Evolutionary conservation across 306 rosid species (phyloP).

Genomic region (Lithocarpus polystachyus): DNA sequence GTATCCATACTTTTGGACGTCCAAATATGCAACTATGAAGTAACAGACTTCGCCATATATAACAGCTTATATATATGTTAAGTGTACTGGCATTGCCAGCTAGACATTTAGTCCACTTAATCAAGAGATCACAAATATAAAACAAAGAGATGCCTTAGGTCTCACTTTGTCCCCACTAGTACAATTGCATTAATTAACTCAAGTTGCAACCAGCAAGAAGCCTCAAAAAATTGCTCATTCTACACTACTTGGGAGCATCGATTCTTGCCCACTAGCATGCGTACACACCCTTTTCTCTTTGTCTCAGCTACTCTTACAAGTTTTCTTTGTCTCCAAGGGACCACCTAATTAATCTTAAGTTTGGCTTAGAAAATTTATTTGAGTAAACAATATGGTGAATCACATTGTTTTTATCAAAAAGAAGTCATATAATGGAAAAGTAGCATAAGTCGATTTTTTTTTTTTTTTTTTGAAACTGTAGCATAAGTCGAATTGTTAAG

Average conservation of each 20-base stretch:
- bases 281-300: constrained; percentile 1
- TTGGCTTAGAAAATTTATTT: not conserved
- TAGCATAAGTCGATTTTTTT: not conserved
- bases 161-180: constrained; percentile 55
- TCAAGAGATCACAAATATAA: constrained; percentile 13
- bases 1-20: constrained; percentile 14
- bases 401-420: constrained; percentile 1
- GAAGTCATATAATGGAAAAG: not conserved
- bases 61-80: not conserved
- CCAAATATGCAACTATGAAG: not conserved
- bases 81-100: constrained; percentile 11
- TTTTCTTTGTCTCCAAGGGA: not conserved
- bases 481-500: not conserved
- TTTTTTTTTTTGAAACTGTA: no score
- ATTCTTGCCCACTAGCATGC: constrained; percentile 33
- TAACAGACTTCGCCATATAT: not conserved
- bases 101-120: constrained; percentile 25
- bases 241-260: constrained; percentile 5
- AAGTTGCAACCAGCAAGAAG: constrained; percentile 1
- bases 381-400: constrained; percentile 9
- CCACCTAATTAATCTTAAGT: not conserved
- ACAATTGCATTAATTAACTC: not conserved
- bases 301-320: not conserved
- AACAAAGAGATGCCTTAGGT: constrained; percentile 26
- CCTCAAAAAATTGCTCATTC: not conserved